Percentiles rank a stretch among this genome's conserved stretches.
Conservation (phyloP, 1,284 basidiomycete genomes). For the Apiotrichum porosum region DNA sequence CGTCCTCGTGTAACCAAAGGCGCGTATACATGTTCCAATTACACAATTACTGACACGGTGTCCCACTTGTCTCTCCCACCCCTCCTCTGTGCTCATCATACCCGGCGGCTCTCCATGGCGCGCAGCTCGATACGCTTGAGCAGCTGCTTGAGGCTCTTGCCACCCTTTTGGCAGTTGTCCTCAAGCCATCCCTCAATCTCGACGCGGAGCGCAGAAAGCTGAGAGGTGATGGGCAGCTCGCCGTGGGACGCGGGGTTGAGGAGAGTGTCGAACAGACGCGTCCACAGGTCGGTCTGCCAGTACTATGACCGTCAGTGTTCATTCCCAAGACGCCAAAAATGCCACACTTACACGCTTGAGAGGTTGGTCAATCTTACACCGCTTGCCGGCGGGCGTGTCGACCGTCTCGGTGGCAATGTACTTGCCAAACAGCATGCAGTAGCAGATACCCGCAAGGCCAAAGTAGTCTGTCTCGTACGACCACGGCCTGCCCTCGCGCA, state of each 20-base stretch:
- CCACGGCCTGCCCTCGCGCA: conserved; percentile 78
- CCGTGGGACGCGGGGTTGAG: conserved; percentile 66
- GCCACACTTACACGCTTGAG: conserved; percentile 69
- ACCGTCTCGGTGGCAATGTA: conserved; percentile 67
- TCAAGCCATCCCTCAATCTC: conserved; percentile 86
- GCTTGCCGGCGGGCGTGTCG: conserved; percentile 18
- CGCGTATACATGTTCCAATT: no score
- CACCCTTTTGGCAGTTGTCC: conserved; percentile 70
- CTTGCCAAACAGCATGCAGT: conserved; percentile 93
- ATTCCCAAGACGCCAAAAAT: no score
- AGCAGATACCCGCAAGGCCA: conserved; percentile 85
- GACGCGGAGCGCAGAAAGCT: conserved; percentile 60
- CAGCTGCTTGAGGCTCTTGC: conserved; percentile 76
- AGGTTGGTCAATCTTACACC: conserved; percentile 65
- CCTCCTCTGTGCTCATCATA: conserved; percentile 1
- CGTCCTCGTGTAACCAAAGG: no score
- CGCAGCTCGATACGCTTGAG: conserved; percentile 51
- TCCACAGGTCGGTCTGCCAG: conserved; percentile 91
- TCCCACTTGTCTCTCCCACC: no score
- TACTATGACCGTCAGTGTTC: conserved; percentile 54
- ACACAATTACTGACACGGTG: no score
- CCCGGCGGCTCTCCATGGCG: conserved; percentile 22
- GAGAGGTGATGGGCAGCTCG: conserved; percentile 63
- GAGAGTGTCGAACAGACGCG: conserved; percentile 72
- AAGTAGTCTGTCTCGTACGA: conserved; percentile 94